Base-by-base conservation (phyloP, 176 grass and related monocot genomes). In the Phoenix dactylifera region DNA sequence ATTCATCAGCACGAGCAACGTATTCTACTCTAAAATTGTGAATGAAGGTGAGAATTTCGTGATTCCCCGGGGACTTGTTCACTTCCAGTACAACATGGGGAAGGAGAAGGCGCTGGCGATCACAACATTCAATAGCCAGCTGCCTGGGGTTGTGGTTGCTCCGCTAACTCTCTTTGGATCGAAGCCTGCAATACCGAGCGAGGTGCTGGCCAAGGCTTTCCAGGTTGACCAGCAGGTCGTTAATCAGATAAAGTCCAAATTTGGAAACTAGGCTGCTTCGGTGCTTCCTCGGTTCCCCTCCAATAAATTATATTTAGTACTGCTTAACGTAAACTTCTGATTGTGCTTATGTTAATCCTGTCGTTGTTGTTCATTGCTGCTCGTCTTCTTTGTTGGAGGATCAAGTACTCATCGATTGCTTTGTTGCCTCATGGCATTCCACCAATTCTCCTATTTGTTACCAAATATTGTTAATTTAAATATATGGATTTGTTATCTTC, bases 1-100 rank as follows among this genome's bases (percentile, higher is more conserved):
- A 0, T 95, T 95, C 50, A 25, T 92, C 25, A 83, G 73, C 70
- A 89, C 79, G 14, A 72, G 24, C 0, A 75, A 83, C 3, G 77
- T n/a, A 50, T 73, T 69, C 64, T 84, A 77, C 73, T 79, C 85
- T 54, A 89, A 81, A 80, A 60, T 79, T 51, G 35, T 89, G 15
- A 1, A 19, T 0, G 58, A 72, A 15, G 90, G 82, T 0, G 79
- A 86, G 70, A 78, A 22, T 28, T 95, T 95, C 52, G 70, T 83
- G 2, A 83, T 89, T 44, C 90, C 90, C 19, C 72, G 71, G 44
- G 90, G 90, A 4, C 50, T 89, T n/a, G 59, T 87, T 59, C 88
- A 92, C 82, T 92, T 86, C 72, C 78, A 86, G 69, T 81, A 74
- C 83, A 92, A 92, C 49, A 51, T 92, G 16, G 79, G 83, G 0